Conservation (phyloP, 306 rosid genomes). For the Fragaria nilgerrensis region DNA sequence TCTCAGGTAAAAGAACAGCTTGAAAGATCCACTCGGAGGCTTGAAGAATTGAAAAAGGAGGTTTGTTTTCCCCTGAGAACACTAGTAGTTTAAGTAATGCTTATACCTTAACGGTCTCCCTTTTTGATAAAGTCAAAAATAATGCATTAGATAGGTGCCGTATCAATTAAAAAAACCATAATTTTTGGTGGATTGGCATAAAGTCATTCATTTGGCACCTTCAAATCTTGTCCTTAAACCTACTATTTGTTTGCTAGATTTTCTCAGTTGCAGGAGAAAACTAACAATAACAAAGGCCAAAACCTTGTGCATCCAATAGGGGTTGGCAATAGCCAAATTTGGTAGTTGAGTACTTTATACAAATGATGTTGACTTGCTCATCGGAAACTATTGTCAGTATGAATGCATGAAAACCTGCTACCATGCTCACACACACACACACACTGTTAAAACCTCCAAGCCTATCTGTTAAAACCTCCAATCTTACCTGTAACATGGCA, state of each 20-base stretch:
- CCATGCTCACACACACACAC: neutral
- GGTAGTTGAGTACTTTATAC: neutral
- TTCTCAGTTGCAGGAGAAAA: neutral
- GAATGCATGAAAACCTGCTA: neutral
- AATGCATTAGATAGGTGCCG: slow-evolving; percentile 3
- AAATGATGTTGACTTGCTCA: neutral
- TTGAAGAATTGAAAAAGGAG: slow-evolving; percentile 68
- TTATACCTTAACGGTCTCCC: neutral
- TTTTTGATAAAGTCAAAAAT: neutral
- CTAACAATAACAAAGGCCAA: neutral
- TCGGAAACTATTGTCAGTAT: neutral
- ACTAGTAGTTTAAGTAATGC: slow-evolving; percentile 18
- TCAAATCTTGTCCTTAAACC: neutral
- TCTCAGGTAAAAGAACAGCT: slow-evolving; percentile 61
- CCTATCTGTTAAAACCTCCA: neutral
- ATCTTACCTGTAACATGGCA: neutral
- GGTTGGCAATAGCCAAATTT: slow-evolving; percentile 10
- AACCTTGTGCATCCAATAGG: slow-evolving; percentile 6
- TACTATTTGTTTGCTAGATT: neutral
- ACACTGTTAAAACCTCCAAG: neutral
- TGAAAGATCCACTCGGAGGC: slow-evolving; percentile 50
- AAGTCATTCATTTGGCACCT: neutral
- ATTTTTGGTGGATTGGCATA: neutral
- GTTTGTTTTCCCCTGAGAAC: slow-evolving; percentile 38
- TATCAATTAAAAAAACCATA: slow-evolving; percentile 5